phyloP scores from a whole-genome alignment of 2,329 filamentous ascomycete genomes.

The Neopestalotiopsis sp. region DNA sequence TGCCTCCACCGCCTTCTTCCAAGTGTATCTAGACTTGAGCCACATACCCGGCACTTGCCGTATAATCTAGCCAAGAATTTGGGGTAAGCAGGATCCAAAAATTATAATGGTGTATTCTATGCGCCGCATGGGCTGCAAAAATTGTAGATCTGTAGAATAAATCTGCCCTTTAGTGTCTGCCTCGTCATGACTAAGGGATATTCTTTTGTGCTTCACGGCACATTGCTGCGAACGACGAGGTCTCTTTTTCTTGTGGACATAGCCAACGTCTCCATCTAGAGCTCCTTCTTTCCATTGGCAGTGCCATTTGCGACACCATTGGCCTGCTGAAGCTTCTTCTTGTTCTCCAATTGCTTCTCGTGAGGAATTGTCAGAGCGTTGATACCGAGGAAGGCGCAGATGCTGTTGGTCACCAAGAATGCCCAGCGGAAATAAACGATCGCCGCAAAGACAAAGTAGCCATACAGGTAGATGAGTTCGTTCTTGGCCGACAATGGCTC shows the following conservation, averaged over 20 bases:
- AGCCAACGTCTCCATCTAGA: not conserved
- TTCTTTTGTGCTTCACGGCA: not conserved
- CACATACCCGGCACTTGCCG: not conserved
- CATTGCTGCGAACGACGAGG: not conserved
- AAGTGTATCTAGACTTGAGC: not conserved
- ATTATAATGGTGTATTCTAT: slow-evolving; percentile 2
- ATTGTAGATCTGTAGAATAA: not conserved
- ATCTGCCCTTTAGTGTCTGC: not conserved
- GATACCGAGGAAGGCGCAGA: slow-evolving; percentile 91
- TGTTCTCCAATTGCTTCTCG: slow-evolving; percentile 63
- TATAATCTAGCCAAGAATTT: not conserved
- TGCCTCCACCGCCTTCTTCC: not conserved
- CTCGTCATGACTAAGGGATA: not conserved
- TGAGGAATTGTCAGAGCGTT: slow-evolving; percentile 86
- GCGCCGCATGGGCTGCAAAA: not conserved
- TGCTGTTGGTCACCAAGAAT: slow-evolving; percentile 84
- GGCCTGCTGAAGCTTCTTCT: slow-evolving; percentile 40
- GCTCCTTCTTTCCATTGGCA: slow-evolving; percentile 35
- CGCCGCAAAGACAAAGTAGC: slow-evolving; percentile 81
- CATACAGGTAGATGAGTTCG: slow-evolving; percentile 83
- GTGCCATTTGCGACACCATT: slow-evolving; percentile 22
- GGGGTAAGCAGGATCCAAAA: not conserved
- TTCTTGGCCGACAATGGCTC: slow-evolving; percentile 65
- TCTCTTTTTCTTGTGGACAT: not conserved
- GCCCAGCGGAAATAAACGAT: slow-evolving; percentile 96